Percentiles rank a stretch among this genome's conserved stretches.
Conservation (phyloP, 352 stramenopile species). For the Phytophthora rubi region DNA sequence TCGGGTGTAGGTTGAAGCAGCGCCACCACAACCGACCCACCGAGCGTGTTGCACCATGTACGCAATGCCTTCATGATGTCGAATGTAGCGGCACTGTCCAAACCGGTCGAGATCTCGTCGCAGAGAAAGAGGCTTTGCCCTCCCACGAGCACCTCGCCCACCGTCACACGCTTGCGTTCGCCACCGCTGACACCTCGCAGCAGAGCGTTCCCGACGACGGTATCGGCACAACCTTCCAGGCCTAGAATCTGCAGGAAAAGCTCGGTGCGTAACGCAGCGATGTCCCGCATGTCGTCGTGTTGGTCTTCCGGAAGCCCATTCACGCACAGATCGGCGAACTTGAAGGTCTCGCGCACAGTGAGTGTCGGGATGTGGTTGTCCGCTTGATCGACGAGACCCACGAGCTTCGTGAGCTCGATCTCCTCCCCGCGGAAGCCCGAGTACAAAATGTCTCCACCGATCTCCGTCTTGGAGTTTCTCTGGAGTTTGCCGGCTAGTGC, state of each 20-base stretch:
- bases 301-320: constrained; percentile 60
- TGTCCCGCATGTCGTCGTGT: constrained; percentile 75
- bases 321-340: constrained; percentile 38
- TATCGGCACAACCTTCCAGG: constrained; percentile 89
- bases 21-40: constrained; percentile 44
- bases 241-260: constrained; percentile 86
- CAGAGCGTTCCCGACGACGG: constrained; percentile 90
- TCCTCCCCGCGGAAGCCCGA: constrained; percentile 56
- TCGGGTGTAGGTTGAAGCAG: constrained; percentile 79
- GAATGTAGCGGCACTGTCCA: constrained; percentile 62
- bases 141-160: constrained; percentile 67
- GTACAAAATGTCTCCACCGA: constrained; percentile 75
- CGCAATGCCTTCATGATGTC: constrained; percentile 65
- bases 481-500: constrained; percentile 68
- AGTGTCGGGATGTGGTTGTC: constrained; percentile 41
- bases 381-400: constrained; percentile 58
- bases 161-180: constrained; percentile 85
- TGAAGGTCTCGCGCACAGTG: constrained; percentile 38
- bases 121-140: constrained; percentile 73
- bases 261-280: constrained; percentile 64
- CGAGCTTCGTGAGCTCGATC: constrained; percentile 73
- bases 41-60: constrained; percentile 47
- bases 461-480: constrained; percentile 45
- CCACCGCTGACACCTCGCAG: constrained; percentile 92
- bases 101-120: constrained; percentile 74